These are phyloP conservation scores for Lithohypha guttulata DNA, from an alignment of 2,329 filamentous ascomycete genomes.

Conservation along the genomic window DNA sequence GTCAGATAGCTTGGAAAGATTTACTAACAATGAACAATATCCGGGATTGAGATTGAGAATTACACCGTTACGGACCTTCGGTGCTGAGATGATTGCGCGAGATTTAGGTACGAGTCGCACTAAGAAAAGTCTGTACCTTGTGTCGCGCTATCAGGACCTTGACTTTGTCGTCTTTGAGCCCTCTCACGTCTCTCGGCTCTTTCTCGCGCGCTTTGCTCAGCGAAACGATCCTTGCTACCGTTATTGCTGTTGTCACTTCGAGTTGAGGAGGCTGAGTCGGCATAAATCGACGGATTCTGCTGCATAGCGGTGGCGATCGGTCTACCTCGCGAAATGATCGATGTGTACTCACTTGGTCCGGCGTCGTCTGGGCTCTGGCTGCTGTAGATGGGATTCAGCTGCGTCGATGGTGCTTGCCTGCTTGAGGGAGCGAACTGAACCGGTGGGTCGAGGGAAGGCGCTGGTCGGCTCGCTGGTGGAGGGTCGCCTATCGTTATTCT, in stretches of 20 bases:
- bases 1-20: too few species aligned
- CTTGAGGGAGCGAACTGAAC: neutral
- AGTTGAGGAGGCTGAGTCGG: neutral
- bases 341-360: neutral
- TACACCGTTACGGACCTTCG: too few species aligned
- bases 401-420: neutral
- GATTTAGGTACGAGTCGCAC: too few species aligned
- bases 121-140: slow-evolving; percentile 5
- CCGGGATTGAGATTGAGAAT: too few species aligned
- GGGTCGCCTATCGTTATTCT: slow-evolving; percentile 4
- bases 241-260: slow-evolving; percentile 1
- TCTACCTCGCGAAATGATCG: neutral
- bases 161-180: neutral
- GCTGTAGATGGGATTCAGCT: neutral
- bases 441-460: slow-evolving; percentile 3
- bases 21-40: too few species aligned
- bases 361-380: slow-evolving; percentile 1
- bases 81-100: too few species aligned
- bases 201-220: slow-evolving; percentile 8
- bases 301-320: neutral
- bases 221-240: slow-evolving; percentile 6
- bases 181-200: slow-evolving; percentile 4
- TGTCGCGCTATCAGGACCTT: neutral
- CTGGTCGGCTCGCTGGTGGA: neutral
- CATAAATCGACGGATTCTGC: neutral